Evolutionary conservation across 225 moss, liverwort and hornwort species (phyloP), one percentile per base, ranked within the genome.

Genomic region (Anthoceros angustus): DNA sequence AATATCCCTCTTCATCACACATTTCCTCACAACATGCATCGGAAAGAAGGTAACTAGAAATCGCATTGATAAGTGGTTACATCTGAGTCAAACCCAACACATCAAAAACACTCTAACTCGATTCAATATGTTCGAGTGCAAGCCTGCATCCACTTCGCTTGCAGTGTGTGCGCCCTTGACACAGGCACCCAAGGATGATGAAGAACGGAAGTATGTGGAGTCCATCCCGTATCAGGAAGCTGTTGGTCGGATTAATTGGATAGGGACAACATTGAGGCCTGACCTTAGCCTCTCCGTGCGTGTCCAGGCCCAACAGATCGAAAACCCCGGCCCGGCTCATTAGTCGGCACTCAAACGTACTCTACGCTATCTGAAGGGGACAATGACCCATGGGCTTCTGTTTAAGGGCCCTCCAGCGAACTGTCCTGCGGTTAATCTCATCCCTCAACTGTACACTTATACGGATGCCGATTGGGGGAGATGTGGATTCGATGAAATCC

Each of bases 381-480:
- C 55, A 0, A 6, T 15, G 1, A 0, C 11, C 3, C 5, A n/a
- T 41, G 69, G 64, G n/a, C 9, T 68, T 1, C 25, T 25, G 7
- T 64, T 32, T 64, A 42, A 68, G 43, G 62, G 67, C n/a, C 7
- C 25, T 21, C 2, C 4, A 14, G 5, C 49, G 5, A 5, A 5
- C 4, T 14, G 5, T 8, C 49, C 15, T n/a, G n/a, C n/a, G n/a
- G n/a, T n/a, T n/a, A n/a, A n/a, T 32, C 14, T 21, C 7, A 26
- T 43, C 46, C 42, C 25, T 14, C 39, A 14, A 7, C 7, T 69
- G 0, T 20, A 23, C 11, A 55, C 64, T 0, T 70, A 46, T 26
- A 39, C 8, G 21, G 63, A 75, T 38, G 62, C 67, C 0, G 67
- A 75, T 16, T 75, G 71, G 21, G 0, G 62, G 67, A 7, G 71